Conservation (phyloP, 169 alveolate species). For the Ophryocystis elektroscirrha region DNA sequence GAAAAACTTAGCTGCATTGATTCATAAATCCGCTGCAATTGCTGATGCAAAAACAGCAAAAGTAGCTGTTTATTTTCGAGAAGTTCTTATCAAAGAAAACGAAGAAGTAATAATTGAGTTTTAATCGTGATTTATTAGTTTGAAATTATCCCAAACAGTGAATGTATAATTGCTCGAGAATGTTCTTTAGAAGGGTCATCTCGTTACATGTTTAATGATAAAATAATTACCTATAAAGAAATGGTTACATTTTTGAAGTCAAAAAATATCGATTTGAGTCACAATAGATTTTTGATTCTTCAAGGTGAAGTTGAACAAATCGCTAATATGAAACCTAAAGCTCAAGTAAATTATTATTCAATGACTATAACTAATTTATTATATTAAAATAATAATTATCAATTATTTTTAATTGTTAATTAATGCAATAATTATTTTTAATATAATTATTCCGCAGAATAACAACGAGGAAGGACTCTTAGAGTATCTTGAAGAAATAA, state of each 20-base stretch:
- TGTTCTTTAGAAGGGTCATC: constrained; percentile 2
- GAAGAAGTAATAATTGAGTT: no score
- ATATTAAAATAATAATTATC: background rate
- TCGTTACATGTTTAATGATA: constrained; percentile 51
- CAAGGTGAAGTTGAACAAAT: constrained; percentile 95
- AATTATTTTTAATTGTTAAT: background rate
- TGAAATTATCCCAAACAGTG: no score
- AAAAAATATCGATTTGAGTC: constrained; percentile 77
- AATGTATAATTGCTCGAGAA: no score
- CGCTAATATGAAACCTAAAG: constrained; percentile 86
- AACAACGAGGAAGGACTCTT: constrained; percentile 61
- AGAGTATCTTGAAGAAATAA: constrained; percentile 86
- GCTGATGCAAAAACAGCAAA: constrained; percentile 1
- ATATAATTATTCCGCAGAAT: no score
- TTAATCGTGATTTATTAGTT: no score
- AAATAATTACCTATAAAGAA: constrained; percentile 58
- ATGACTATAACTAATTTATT: no score
- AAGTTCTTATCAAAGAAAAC: no score
- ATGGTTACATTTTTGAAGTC: constrained; percentile 52
- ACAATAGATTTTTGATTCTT: constrained; percentile 61
- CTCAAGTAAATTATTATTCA: constrained; percentile 23
- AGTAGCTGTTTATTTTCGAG: constrained; percentile 20
- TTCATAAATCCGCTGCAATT: constrained; percentile 61
- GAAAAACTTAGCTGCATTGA: constrained; percentile 66
- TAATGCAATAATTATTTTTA: no score